Percentiles rank a stretch among this genome's conserved stretches.
These are phyloP conservation scores for Trichocomaceae sp. DNA, from an alignment of 2,329 filamentous ascomycete species.

Conservation along the genomic window DNA sequence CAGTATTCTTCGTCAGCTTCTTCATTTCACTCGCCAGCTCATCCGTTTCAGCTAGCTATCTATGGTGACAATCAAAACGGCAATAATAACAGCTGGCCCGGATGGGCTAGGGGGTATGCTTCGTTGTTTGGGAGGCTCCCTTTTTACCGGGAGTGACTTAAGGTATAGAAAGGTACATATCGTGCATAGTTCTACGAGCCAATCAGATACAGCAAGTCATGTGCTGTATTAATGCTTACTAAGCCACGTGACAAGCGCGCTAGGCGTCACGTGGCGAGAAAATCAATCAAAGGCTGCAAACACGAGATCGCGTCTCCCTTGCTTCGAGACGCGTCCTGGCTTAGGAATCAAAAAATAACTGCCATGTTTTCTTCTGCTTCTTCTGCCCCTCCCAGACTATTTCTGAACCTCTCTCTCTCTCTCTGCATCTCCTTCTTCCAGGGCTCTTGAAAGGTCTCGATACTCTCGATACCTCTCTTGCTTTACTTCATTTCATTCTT, in stretches of 20 bases:
- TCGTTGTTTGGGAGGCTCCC: too few species aligned
- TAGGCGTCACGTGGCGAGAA: not conserved
- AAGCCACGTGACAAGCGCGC: not conserved
- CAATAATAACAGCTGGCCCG: too few species aligned
- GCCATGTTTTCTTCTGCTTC: slow-evolving; percentile 11
- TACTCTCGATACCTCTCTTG: not conserved
- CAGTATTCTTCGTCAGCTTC: too few species aligned
- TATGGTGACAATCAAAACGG: too few species aligned
- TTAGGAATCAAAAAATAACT: slow-evolving; percentile 9
- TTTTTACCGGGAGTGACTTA: too few species aligned
- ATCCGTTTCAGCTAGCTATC: too few species aligned
- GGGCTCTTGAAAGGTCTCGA: not conserved
- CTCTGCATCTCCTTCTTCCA: not conserved
- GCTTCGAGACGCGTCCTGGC: slow-evolving; percentile 7
- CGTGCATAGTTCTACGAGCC: too few species aligned
- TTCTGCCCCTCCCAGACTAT: slow-evolving; percentile 10
- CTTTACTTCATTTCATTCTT: not conserved
- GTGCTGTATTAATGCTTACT: not conserved
- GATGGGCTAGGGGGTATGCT: too few species aligned
- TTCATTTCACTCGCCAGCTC: too few species aligned
- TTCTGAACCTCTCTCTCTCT: not conserved
- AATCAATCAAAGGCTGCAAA: slow-evolving; percentile 9
- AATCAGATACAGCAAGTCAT: not conserved
- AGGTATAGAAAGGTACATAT: not conserved
- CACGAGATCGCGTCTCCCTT: slow-evolving; percentile 13